Conservation (phyloP, 75 land plant species). For the Azolla pinnata region DNA sequence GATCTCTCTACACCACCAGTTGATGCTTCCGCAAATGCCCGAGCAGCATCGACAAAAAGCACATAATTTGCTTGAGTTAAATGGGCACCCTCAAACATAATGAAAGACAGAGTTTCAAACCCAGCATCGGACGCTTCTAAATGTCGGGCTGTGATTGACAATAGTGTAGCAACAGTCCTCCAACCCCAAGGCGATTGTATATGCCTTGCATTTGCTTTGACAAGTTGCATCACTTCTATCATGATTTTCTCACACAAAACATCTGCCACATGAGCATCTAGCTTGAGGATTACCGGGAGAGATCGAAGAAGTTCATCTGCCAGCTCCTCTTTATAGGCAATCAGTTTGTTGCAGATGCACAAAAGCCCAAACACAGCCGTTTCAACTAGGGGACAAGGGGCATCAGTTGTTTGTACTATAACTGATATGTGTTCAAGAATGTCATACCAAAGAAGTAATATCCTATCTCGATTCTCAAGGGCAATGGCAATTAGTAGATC, state of each 20-base stretch:
- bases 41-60: slow-evolving; percentile 66
- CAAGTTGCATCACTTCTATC: slow-evolving; percentile 79
- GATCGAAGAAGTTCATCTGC: slow-evolving; percentile 95
- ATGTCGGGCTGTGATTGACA: slow-evolving; percentile 86
- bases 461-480: slow-evolving; percentile 81
- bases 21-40: slow-evolving; percentile 84
- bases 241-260: slow-evolving; percentile 91
- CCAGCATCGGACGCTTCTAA: slow-evolving; percentile 92
- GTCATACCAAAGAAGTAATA: slow-evolving; percentile 84
- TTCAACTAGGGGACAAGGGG: slow-evolving; percentile 81
- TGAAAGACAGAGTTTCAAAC: slow-evolving; percentile 78
- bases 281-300: slow-evolving; percentile 81
- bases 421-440: slow-evolving; percentile 87
- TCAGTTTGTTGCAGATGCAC: slow-evolving; percentile 82
- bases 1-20: slow-evolving; percentile 78
- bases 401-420: slow-evolving; percentile 73
- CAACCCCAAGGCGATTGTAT: slow-evolving; percentile 83
- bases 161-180: slow-evolving; percentile 70
- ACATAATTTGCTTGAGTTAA: slow-evolving; percentile 73
- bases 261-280: slow-evolving; percentile 95
- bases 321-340: slow-evolving; percentile 89
- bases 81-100: slow-evolving; percentile 88
- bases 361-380: slow-evolving; percentile 94
- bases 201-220: slow-evolving; percentile 84
- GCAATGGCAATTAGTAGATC: slow-evolving; percentile 91